Evolutionary conservation across 1,284 basidiomycete species (phyloP).

Genomic region (Cryptococcus hybrid): DNA sequence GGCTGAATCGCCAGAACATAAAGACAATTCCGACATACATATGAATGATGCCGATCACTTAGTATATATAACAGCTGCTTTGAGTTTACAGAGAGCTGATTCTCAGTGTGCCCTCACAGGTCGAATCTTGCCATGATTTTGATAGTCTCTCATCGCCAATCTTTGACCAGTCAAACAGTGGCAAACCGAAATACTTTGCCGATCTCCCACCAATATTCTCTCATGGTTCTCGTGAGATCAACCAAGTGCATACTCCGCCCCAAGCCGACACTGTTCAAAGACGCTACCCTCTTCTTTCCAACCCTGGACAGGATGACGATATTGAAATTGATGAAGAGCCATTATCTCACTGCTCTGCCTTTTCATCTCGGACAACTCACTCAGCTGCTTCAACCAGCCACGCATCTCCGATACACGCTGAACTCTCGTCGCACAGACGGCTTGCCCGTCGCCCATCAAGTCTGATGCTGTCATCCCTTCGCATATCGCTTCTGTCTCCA

Average conservation of each 20-base stretch:
- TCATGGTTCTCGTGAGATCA: neutral
- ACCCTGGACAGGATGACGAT: neutral
- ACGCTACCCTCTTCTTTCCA: neutral
- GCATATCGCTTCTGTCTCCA: neutral
- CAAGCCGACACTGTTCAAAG: neutral
- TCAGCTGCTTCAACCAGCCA: neutral
- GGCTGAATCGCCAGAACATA: constrained; percentile 9
- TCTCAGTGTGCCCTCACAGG: neutral
- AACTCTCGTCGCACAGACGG: neutral
- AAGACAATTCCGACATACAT: no score
- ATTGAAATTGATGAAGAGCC: neutral
- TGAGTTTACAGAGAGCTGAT: no score
- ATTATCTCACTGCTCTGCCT: neutral
- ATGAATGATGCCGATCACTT: no score
- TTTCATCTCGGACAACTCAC: neutral
- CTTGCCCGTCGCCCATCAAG: neutral
- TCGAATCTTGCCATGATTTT: neutral
- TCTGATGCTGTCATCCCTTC: neutral
- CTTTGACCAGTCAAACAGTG: no score
- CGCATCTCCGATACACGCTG: neutral
- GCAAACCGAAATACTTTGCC: neutral
- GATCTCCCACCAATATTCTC: neutral
- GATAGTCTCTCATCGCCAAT: neutral
- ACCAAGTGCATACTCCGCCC: neutral
- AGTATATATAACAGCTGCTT: no score